Conservation (phyloP, 441 rosid genomes). For the Euphorbia schlechtendalii region DNA sequence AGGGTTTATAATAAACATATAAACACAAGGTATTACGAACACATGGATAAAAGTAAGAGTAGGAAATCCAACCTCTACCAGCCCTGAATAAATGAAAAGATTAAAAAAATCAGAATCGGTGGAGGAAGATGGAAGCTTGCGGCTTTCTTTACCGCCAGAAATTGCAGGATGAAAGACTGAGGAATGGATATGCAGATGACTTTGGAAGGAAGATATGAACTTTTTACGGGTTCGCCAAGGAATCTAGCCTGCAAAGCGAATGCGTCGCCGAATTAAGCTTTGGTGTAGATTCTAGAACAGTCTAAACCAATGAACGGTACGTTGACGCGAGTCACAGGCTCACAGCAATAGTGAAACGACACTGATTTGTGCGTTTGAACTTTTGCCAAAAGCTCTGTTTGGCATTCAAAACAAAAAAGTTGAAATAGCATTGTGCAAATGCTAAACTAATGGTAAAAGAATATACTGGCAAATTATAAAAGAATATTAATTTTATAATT, state of each 20-base stretch:
- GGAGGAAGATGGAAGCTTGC: neutral
- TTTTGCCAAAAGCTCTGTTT: too few species aligned
- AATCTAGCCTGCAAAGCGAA: neutral
- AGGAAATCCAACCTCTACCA: neutral
- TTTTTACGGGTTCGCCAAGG: slow-evolving; percentile 5
- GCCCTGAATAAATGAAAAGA: neutral
- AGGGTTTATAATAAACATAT: slow-evolving; percentile 11
- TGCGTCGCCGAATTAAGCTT: neutral
- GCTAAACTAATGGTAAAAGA: too few species aligned
- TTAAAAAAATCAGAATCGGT: neutral
- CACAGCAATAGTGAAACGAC: too few species aligned
- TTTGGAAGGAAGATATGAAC: neutral
- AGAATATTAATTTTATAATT: too few species aligned
- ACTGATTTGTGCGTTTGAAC: too few species aligned
- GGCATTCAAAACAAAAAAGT: too few species aligned
- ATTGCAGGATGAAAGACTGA: neutral
- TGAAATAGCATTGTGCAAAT: too few species aligned
- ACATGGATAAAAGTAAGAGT: neutral
- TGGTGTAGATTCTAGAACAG: slow-evolving; percentile 15
- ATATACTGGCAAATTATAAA: too few species aligned
- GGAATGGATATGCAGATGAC: neutral
- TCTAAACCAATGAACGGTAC: slow-evolving; percentile 10
- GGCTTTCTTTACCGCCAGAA: neutral
- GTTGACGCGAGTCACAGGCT: slow-evolving; percentile 7
- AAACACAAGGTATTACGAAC: neutral